A percentile compares a stretch with the other conserved stretches of the same genome.
Evolutionary conservation across 2,329 filamentous ascomycete genomes (phyloP).

Genomic region (Cadophora malorum): DNA sequence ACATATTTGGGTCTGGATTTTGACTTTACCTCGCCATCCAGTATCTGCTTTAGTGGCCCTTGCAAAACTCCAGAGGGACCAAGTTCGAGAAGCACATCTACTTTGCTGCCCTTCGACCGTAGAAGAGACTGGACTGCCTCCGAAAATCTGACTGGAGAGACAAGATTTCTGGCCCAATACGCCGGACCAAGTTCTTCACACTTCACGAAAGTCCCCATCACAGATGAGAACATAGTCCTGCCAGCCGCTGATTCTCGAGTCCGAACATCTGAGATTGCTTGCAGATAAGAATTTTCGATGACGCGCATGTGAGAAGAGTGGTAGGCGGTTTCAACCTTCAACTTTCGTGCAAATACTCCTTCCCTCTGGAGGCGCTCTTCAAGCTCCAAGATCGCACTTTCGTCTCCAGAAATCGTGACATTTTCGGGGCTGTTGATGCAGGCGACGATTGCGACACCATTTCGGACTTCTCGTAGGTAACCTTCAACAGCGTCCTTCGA

Average conservation of each 20-base stretch:
- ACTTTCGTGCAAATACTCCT: conserved; percentile 45
- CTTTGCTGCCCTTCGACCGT: conserved; percentile 29
- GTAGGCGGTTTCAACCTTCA: conserved; percentile 50
- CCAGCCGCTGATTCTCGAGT: neutral
- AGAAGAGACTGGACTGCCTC: conserved; percentile 14
- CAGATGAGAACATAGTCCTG: conserved; percentile 25
- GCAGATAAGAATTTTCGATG: conserved; percentile 39
- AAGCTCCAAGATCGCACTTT: conserved; percentile 26
- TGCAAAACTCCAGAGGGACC: conserved; percentile 46
- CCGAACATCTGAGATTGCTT: neutral
- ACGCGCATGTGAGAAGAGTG: conserved; percentile 47
- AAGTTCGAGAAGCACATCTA: conserved; percentile 16
- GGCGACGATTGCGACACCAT: conserved; percentile 42
- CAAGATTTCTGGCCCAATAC: conserved; percentile 56
- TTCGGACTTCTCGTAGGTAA: neutral
- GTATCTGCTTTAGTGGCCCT: conserved; percentile 44
- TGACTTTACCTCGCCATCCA: conserved; percentile 43
- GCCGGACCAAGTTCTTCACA: conserved; percentile 37
- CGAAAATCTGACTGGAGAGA: conserved; percentile 51
- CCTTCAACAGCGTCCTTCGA: conserved; percentile 28
- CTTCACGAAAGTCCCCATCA: conserved; percentile 28
- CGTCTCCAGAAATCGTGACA: conserved; percentile 39
- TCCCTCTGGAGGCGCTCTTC: conserved; percentile 24
- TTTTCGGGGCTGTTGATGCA: conserved; percentile 42
- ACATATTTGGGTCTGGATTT: conserved; percentile 43